These are phyloP conservation scores for Populus davidiana DNA, from an alignment of 345 rosid genomes.

Conservation along the genomic window DNA sequence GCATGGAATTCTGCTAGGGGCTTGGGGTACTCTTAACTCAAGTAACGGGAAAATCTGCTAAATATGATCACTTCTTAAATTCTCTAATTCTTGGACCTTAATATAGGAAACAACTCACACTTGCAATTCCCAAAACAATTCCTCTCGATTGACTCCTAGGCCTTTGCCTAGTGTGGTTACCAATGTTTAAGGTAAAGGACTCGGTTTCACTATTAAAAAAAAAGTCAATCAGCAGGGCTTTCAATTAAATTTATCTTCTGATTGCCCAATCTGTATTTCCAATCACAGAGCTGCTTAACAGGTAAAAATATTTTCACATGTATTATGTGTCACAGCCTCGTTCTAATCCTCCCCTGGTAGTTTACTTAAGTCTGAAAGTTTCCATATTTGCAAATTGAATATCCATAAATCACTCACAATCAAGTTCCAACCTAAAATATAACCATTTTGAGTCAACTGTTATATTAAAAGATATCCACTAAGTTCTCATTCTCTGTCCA, in stretches of 20 bases:
- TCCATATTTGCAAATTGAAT: neutral
- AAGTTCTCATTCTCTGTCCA: neutral
- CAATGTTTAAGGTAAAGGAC: neutral
- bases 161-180: neutral
- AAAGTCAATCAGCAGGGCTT: neutral
- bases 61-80: neutral
- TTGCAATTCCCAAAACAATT: neutral
- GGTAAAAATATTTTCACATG: neutral
- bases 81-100: neutral
- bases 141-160: neutral
- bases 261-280: neutral
- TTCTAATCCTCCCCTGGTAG: neutral
- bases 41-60: neutral
- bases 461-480: neutral
- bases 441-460: neutral
- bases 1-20: neutral
- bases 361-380: neutral
- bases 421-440: neutral
- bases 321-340: neutral
- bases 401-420: neutral
- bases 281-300: neutral
- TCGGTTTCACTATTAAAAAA: neutral
- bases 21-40: neutral
- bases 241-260: neutral
- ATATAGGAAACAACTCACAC: neutral